These are phyloP conservation scores for Cercospora zeina DNA, from an alignment of 2,329 filamentous ascomycete genomes.

Conservation along the genomic window DNA sequence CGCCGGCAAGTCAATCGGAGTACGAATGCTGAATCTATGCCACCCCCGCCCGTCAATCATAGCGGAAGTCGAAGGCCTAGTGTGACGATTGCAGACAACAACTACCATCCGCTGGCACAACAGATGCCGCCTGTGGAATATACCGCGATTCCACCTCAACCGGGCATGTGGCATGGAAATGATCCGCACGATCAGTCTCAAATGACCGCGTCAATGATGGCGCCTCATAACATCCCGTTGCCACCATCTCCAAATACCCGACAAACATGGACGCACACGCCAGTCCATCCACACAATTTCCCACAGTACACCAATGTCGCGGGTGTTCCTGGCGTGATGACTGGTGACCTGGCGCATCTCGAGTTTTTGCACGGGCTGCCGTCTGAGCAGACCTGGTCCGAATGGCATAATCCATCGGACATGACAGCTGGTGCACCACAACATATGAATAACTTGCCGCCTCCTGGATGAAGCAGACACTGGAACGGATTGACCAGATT, in stretches of 20 bases:
- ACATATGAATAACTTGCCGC: not conserved
- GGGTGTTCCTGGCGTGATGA: constrained; percentile 22
- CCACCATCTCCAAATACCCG: constrained; percentile 5
- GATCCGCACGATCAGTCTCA: not conserved
- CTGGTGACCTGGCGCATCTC: constrained; percentile 18
- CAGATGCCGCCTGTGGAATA: constrained; percentile 20
- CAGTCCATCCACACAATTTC: constrained; percentile 16
- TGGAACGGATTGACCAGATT: not conserved
- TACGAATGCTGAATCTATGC: constrained; percentile 21
- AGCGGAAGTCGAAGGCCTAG: constrained; percentile 20
- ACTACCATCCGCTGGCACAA: constrained; percentile 14
- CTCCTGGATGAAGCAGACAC: not conserved
- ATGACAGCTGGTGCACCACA: not conserved
- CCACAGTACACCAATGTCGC: constrained; percentile 19
- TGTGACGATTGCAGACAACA: constrained; percentile 16
- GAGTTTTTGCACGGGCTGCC: constrained; percentile 28
- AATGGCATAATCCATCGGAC: constrained; percentile 24
- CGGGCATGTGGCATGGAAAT: constrained; percentile 15
- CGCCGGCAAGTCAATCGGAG: constrained; percentile 26
- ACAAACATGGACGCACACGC: constrained; percentile 26
- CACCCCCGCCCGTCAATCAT: constrained; percentile 17
- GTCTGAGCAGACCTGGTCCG: constrained; percentile 26
- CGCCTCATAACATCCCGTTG: constrained; percentile 16
- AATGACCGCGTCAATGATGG: constrained; percentile 15
- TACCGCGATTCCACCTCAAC: constrained; percentile 25